These are phyloP conservation scores for Graphilbum fragrans DNA, from an alignment of 2,329 filamentous ascomycete species.

Conservation along the genomic window DNA sequence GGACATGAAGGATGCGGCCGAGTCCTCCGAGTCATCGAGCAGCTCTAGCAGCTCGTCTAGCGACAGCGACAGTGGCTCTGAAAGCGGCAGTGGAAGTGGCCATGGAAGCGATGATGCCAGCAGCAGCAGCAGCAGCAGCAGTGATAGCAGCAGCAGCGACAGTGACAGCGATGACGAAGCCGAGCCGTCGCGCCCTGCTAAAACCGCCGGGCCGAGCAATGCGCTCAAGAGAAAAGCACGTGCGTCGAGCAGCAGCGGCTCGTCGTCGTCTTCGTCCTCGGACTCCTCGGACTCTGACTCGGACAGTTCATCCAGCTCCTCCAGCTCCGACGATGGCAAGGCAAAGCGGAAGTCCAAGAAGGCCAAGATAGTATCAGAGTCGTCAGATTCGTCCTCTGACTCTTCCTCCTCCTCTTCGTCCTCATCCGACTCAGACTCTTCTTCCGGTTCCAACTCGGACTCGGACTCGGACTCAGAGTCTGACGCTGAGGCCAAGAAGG, in stretches of 20 bases:
- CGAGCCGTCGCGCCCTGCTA: slow-evolving; percentile 1
- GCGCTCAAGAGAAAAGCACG: slow-evolving; percentile 43
- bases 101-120: background rate
- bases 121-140: background rate
- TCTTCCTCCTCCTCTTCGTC: slow-evolving; percentile 12
- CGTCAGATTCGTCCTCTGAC: too few species aligned
- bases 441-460: slow-evolving; percentile 7
- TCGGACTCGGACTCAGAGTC: slow-evolving; percentile 3
- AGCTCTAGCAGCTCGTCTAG: slow-evolving; percentile 12
- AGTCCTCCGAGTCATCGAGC: slow-evolving; percentile 20
- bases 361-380: slow-evolving; percentile 6
- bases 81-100: slow-evolving; percentile 17
- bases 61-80: slow-evolving; percentile 11
- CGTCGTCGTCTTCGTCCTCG: too few species aligned
- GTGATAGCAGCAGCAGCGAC: background rate
- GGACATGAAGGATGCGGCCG: slow-evolving; percentile 31
- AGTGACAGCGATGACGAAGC: background rate
- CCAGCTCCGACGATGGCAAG: slow-evolving; percentile 5
- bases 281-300: background rate
- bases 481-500: slow-evolving; percentile 11
- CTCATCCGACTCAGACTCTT: slow-evolving; percentile 16
- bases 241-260: slow-evolving; percentile 19
- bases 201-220: slow-evolving; percentile 21
- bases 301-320: slow-evolving; percentile 1
- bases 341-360: slow-evolving; percentile 13